Evolutionary conservation across 345 rosid species (phyloP), one percentile per base, ranked within the genome.

Genomic region (Euphorbia tirucalli): DNA sequence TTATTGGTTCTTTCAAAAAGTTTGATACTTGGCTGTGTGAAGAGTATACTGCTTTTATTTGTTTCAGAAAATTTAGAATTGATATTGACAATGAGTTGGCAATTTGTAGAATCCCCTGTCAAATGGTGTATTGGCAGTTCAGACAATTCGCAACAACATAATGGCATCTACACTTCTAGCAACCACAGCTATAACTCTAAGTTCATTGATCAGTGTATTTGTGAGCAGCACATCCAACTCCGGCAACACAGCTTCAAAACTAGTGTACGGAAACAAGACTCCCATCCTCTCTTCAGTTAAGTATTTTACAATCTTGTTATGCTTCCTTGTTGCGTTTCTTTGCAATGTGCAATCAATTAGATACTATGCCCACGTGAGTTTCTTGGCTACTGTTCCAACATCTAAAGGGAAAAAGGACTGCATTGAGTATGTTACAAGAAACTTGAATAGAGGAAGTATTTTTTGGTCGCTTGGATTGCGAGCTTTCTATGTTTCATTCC

Each of bases 81-180:
- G 21, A 7, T 64, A 22, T 77, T 64, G 49, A 66, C 59, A 37
- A 55, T 55, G 43, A 3, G 43, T 10, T 44, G 48, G 19, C 24
- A 21, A 66, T 54, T 68, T 73, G 64, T 89, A 92, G 98, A 97
- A 94, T 66, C 96, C 97, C 27, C 48, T 94, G 73, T 92, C 92
- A 76, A 94, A 94, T 39, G 98, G 98, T n/a, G 80, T 75, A 25
- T 79, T 94, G 61, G 89, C 92, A 8, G 93, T 94, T 44, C 98
- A 94, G 74, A 94, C 97, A 24, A 80, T 94, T 71, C 89, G 98
- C 9, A 92, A 94, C 87, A 94, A 92, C 84, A 92, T 94, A 63
- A 94, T 94, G 98, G 97, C 98, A 68, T 94, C 98, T 1, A 94
- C 98, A 0, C 90, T 92, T 66, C 80, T 92, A 79, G 97, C 96